These are phyloP conservation scores for Candida glucosophila DNA, from an alignment of 1,139 yeast species.

Conservation along the genomic window DNA sequence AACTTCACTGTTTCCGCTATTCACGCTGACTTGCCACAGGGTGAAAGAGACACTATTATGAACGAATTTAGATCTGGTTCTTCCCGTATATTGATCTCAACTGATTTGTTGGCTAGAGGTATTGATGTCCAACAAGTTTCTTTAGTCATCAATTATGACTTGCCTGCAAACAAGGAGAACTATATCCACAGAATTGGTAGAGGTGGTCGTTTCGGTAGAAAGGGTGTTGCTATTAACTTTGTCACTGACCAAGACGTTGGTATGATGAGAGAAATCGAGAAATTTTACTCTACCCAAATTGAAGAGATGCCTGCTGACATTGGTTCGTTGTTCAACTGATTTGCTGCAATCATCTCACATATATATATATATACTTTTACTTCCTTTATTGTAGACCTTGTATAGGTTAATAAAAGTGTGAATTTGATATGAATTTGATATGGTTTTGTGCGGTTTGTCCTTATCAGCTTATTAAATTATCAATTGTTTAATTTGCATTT, in stretches of 20 bases:
- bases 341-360: slow-evolving; percentile 1
- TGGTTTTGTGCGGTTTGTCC: too few species aligned
- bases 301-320: slow-evolving; percentile 97
- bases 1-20: slow-evolving; percentile 95
- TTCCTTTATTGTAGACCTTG: slow-evolving; percentile 1
- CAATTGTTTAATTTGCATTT: too few species aligned
- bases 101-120: slow-evolving; percentile 99
- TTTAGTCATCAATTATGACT: slow-evolving; percentile 93
- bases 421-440: too few species aligned
- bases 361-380: slow-evolving; percentile 1
- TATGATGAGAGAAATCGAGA: slow-evolving; percentile 95
- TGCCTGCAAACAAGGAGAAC: slow-evolving; percentile 96
- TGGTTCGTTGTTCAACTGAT: slow-evolving; percentile 63
- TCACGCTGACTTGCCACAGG: slow-evolving; percentile 96
- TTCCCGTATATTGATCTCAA: slow-evolving; percentile 91
- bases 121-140: slow-evolving; percentile 99
- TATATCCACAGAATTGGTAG: slow-evolving; percentile 99
- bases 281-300: slow-evolving; percentile 96
- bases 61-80: slow-evolving; percentile 98
- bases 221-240: slow-evolving; percentile 99
- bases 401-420: slow-evolving; percentile 2
- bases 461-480: too few species aligned
- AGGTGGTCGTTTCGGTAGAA: slow-evolving; percentile 99
- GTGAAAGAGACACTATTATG: slow-evolving; percentile 97
- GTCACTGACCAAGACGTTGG: slow-evolving; percentile 87